Evolutionary conservation across 495 filamentous ascomycete genomes (phyloP).

Genomic region (Aspergillus funiculosus): DNA sequence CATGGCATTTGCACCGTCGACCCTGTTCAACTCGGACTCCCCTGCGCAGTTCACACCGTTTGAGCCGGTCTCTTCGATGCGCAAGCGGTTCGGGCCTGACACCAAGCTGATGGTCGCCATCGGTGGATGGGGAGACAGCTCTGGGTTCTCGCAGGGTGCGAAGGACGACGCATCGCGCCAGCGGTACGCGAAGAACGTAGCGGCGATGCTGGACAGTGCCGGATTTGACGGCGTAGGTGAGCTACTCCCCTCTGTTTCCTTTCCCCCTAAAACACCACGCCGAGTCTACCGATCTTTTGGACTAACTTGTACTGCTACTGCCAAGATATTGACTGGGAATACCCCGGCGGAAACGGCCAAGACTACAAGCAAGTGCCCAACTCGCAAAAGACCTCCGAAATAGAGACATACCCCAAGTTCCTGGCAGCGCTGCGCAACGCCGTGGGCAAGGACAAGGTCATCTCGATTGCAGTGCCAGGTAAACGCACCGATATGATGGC

Average conservation of each 20-base stretch:
- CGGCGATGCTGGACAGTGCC: conserved; percentile 53
- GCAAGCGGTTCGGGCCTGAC: conserved; percentile 50
- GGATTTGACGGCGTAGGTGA: conserved; percentile 56
- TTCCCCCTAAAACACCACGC: too few species aligned
- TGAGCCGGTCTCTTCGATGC: conserved; percentile 50
- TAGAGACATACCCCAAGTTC: conserved; percentile 58
- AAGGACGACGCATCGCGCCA: conserved; percentile 46
- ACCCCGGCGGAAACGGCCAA: conserved; percentile 71
- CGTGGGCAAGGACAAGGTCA: conserved; percentile 53
- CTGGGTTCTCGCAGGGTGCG: conserved; percentile 55
- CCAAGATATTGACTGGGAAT: conserved; percentile 79
- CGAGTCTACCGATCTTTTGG: too few species aligned
- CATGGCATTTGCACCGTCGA: conserved; percentile 60
- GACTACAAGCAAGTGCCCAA: conserved; percentile 70
- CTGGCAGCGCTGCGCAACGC: conserved; percentile 54
- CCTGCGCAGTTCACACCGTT: conserved; percentile 51
- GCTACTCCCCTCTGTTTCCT: conserved; percentile 1
- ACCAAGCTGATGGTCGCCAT: conserved; percentile 67
- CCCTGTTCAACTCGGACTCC: conserved; percentile 51
- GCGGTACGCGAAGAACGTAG: conserved; percentile 60
- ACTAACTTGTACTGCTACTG: conserved; percentile 14
- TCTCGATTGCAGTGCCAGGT: conserved; percentile 68
- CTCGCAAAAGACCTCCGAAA: conserved; percentile 52
- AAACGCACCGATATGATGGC: conserved; percentile 66
- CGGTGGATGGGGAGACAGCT: conserved; percentile 67